Base-by-base conservation (phyloP, 2,329 filamentous ascomycete species). In the Xylariaceae sp. region DNA sequence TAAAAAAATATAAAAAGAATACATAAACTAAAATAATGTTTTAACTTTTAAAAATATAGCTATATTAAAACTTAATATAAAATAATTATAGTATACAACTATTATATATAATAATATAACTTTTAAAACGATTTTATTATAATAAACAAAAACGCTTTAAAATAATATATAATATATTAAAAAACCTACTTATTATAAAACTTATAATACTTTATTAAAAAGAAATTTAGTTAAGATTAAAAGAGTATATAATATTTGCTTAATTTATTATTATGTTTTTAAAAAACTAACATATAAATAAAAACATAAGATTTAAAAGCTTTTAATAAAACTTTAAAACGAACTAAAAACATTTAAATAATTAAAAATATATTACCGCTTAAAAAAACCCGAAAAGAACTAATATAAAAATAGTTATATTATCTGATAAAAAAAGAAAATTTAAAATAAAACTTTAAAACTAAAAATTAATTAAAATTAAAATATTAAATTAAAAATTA, bases 401-500 rank as follows among this genome's bases (percentile, higher is more conserved):
- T 44, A 44, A 44, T 29, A 23, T 44, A 44, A 28, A 16, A 44
- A 11, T 29, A 44, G 29, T 29, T 12, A 12, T 17, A 29, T 29
- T 8, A 28, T 6, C 17, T 44, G 28, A 44, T 44, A 28, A 16
- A 28, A 44, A 24, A 6, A 24, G 5, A 11, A 16, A 44, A 44
- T 29, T 24, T 28, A 44, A 23, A 21, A 36, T 36, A 36, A 36
- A 21, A 44, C n/a, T 29, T 44, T 21, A 23, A 23, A 5, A 16
- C 16, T 44, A 28, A 21, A 14, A 34, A 33, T 21, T 34, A 33
- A 19, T 28, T 43, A 28, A 6, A n/a, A 47, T 33, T 33, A 16
- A 47, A 47, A 34, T 33, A 47, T 21, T 21, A 47, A 33, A 33
- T 33, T n/a, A n/a, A n/a, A n/a, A n/a, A n/a, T n/a, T n/a, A n/a